Evolutionary conservation across 768 basidiomycete species (phyloP), one percentile per base, ranked within the genome.

Genomic region (Saitozyma podzolica): DNA sequence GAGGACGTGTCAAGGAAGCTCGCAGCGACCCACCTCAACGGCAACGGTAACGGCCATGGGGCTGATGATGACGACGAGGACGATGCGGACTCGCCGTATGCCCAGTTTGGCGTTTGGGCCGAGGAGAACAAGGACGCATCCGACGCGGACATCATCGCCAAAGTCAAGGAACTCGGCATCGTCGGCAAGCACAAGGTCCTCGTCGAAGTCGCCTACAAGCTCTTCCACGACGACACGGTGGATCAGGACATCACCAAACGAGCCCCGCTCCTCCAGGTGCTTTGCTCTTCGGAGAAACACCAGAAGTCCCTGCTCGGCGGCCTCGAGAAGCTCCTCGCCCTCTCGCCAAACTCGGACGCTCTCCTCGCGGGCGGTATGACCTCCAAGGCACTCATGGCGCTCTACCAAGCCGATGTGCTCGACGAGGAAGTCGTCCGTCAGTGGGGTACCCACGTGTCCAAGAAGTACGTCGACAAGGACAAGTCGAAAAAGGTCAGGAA

Each of bases 371-470:
- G 77, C 37, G 70, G 74, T 8, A 72, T 83, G 6, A 86, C 96
- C 10, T 92, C 94, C 16, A 95, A 95, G 80, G 87, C 96, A 67
- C 84, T 99, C 63, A 97, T 98, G 94, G 86, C 80, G 11, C 85
- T 96, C 71, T 99, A 97, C 79, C 93, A 98, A 79, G 85, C 83
- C 47, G 96, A 98, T 69, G 83, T 98, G 16, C 82, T 99, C 56
- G 93, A 97, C 8, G 96, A 99, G 78, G 92, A 91, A 29, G 84
- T 95, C 7, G 83, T 94, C 54, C 86, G 84, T 9, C 87, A 93
- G 66, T 97, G 93, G 95, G 93, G 93, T 9, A 95, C 91, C 5
- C 93, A 95, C 70, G 91, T 93, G 76, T 91, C 89, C 81, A 95
- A 90, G 84, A 96, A 97, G 82, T 95, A 92, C 75, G 90, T 93